Percentiles rank a stretch among this genome's conserved stretches.
Conservation (phyloP, 2,329 filamentous ascomycete species). For the Apiospora pterosperma region DNA sequence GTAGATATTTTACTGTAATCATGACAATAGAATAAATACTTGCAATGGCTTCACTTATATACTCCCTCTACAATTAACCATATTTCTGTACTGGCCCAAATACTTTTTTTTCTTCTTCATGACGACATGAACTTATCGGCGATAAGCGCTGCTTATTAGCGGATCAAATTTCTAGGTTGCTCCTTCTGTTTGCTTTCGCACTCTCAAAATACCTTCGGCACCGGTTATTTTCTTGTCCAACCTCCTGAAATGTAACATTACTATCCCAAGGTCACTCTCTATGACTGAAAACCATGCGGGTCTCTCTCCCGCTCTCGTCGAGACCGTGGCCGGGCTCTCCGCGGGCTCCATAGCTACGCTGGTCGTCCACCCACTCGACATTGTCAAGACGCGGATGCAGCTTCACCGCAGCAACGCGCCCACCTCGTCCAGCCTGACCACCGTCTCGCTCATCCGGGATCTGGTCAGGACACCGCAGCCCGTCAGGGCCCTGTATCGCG, state of each 20-base stretch:
- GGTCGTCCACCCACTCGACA: constrained; percentile 85
- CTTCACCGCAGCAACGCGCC: constrained; percentile 47
- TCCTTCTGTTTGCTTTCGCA: neutral
- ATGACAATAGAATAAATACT: neutral
- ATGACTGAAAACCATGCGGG: constrained; percentile 41
- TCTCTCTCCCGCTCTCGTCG: constrained; percentile 74
- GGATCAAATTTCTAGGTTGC: neutral
- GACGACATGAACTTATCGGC: constrained; percentile 11
- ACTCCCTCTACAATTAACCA: neutral
- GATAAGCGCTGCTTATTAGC: constrained; percentile 7
- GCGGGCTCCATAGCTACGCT: constrained; percentile 86
- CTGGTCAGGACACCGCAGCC: constrained; percentile 50
- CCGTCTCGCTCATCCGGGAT: constrained; percentile 49
- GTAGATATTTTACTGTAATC: neutral
- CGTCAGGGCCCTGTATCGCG: constrained; percentile 76
- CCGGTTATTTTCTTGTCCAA: neutral
- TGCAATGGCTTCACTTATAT: neutral
- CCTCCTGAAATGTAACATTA: constrained; percentile 7
- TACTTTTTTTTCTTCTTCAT: neutral
- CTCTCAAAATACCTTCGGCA: neutral
- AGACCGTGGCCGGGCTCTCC: constrained; percentile 84
- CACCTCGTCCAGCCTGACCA: constrained; percentile 39
- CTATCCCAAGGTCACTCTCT: constrained; percentile 6
- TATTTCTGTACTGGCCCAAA: neutral
- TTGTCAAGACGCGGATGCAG: constrained; percentile 95